These are phyloP conservation scores for Daldinia sp. DNA, from an alignment of 2,329 filamentous ascomycete genomes.

Conservation along the genomic window DNA sequence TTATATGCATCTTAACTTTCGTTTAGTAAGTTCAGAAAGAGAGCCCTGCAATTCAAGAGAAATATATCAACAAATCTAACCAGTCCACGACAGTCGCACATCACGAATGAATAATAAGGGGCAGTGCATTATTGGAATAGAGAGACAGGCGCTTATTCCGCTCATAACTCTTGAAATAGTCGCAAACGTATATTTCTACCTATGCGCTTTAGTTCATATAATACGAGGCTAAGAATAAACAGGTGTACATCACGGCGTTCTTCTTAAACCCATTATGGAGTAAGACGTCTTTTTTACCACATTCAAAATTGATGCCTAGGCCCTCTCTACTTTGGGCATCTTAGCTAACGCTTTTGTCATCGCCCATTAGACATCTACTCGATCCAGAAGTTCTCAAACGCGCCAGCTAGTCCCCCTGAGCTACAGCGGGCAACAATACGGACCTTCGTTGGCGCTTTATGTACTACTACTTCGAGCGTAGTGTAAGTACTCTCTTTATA, in stretches of 20 bases:
- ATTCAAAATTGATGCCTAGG: not conserved
- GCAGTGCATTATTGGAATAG: conserved; percentile 72
- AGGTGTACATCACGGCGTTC: conserved; percentile 71
- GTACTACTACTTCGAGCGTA: conserved; percentile 69
- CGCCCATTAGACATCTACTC: conserved; percentile 63
- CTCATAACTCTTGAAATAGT: conserved; percentile 71
- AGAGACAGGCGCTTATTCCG: conserved; percentile 68
- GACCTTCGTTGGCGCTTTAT: conserved; percentile 69
- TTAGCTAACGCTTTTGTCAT: not conserved
- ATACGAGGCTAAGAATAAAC: not conserved
- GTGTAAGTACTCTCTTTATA: conserved; percentile 56
- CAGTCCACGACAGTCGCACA: conserved; percentile 61
- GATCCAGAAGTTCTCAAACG: conserved; percentile 61
- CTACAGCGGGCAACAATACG: conserved; percentile 67
- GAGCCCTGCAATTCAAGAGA: not conserved
- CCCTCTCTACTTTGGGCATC: not conserved
- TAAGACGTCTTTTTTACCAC: conserved; percentile 50
- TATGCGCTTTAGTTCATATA: not conserved
- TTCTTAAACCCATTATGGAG: conserved; percentile 71
- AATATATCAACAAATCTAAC: conserved; percentile 6
- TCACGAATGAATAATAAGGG: conserved; percentile 65
- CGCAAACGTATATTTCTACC: conserved; percentile 61
- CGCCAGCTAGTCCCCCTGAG: conserved; percentile 53
- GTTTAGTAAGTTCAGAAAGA: conserved; percentile 62
- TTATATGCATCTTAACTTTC: conserved; percentile 69